A percentile compares a stretch with the other conserved stretches of the same genome.
These are phyloP conservation scores for Boletus rubropictus DNA, from an alignment of 768 basidiomycete genomes.

Conservation along the genomic window DNA sequence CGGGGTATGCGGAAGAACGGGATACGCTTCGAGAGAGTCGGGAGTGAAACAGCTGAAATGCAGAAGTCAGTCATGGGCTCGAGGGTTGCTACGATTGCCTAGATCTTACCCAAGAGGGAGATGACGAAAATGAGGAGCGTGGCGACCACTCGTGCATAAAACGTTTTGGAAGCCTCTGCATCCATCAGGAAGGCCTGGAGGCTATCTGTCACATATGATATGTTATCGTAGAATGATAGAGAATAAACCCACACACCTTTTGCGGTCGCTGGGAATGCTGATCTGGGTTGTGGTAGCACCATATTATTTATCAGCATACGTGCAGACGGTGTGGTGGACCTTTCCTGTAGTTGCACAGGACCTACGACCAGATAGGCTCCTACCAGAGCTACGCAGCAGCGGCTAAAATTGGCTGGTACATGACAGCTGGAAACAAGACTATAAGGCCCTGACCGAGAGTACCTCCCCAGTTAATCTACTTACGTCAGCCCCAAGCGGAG, in stretches of 20 bases:
- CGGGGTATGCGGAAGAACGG: slow-evolving; percentile 56
- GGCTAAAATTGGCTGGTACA: neutral
- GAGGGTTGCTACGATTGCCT: neutral
- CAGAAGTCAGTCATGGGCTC: neutral
- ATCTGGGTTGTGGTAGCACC: neutral
- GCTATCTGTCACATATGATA: neutral
- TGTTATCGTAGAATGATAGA: neutral
- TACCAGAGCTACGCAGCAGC: neutral
- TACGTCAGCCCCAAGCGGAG: neutral
- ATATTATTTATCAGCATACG: neutral
- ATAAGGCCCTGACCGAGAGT: slow-evolving; percentile 1
- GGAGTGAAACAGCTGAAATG: slow-evolving; percentile 62
- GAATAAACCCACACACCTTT: slow-evolving; percentile 1
- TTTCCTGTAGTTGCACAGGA: neutral
- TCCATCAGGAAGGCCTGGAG: neutral
- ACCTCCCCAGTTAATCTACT: slow-evolving; percentile 15
- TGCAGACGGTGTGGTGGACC: neutral
- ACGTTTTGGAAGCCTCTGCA: neutral
- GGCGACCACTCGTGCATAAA: slow-evolving; percentile 12
- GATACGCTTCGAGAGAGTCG: slow-evolving; percentile 52
- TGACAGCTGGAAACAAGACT: neutral
- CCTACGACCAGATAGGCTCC: no score
- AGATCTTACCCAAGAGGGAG: slow-evolving; percentile 58
- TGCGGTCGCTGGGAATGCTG: neutral
- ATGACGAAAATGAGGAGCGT: slow-evolving; percentile 46